Base-by-base conservation (phyloP, 108 stramenopile genomes). In the Ochromonas danica region DNA sequence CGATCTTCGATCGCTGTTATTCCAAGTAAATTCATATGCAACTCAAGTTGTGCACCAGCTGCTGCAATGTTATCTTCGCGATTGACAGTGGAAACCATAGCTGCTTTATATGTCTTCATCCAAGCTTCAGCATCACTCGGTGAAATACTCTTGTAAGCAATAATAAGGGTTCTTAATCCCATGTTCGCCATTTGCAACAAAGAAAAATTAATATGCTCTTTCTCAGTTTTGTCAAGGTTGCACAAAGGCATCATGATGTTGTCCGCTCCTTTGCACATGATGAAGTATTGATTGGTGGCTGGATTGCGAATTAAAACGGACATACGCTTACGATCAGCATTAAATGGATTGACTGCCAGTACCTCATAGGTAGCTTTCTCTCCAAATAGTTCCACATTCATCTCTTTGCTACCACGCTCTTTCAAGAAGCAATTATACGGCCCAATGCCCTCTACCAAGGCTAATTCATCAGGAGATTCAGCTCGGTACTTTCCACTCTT, bases 1-100 rank as follows among this genome's bases (percentile, higher is more conserved):
- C 91, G 91, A 78, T 99, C 98, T 88, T 99, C 98, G 78, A 97
- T 96, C 28, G 95, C 96, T 6, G 96, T 96, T 42, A 93, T 92
- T 31, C 98, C 98, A 25, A 95, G 90, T 65, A 95, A 91, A 65
- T 89, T 88, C 43, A 99, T 61, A 61, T 94, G 84, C 40, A 43
- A 79, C 87, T 99, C 98, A 62, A 97, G 89, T 40, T 85, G 84
- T 60, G 65, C 87, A 81, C 82, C 86, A 78, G 78, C 79, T 30
- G 95, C 94, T 30, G 88, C 91, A 33, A 67, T 67, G 30, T 31
- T 67, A 1, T 51, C 82, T 30, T 77, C 63, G 36, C 84, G 78
- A 61, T 79, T 42, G 2, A 41, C 2, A 6, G 78, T 28, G 27
- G 79, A 74, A 36, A 42, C 51, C 45, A n/a, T 70, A 3, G 78